phyloP scores from a whole-genome alignment of 805 yeast genomes.

The Teunomyces tritomae region DNA sequence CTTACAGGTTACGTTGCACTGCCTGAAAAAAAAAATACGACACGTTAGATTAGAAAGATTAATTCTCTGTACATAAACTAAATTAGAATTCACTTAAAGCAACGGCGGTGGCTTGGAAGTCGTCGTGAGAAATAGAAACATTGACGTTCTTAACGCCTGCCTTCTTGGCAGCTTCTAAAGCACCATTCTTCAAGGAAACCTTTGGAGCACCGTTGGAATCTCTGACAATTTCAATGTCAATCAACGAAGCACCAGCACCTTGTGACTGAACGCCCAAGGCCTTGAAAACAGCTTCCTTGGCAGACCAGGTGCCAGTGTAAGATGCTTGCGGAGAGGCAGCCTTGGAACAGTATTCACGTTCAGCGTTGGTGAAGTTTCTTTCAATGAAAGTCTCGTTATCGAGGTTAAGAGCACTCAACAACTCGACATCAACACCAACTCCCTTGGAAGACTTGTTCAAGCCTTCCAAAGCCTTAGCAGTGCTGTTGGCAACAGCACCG shows the following conservation, averaged over 20 bases:
- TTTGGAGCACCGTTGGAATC: slow-evolving; percentile 75
- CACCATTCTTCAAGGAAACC: slow-evolving; percentile 74
- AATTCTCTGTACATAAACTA: background rate
- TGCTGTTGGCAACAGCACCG: slow-evolving; percentile 48
- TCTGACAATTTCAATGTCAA: slow-evolving; percentile 84
- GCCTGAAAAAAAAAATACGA: background rate
- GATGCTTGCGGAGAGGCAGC: slow-evolving; percentile 85
- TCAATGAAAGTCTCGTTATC: slow-evolving; percentile 89
- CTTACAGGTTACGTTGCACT: background rate
- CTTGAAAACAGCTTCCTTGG: slow-evolving; percentile 98
- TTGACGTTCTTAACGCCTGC: slow-evolving; percentile 70
- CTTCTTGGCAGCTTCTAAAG: slow-evolving; percentile 66
- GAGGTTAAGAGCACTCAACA: slow-evolving; percentile 73
- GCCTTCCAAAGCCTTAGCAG: slow-evolving; percentile 59
- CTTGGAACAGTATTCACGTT: slow-evolving; percentile 70
- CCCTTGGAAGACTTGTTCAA: slow-evolving; percentile 61
- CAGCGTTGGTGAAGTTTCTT: slow-evolving; percentile 84
- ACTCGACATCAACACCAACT: slow-evolving; percentile 97
- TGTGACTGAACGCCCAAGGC: slow-evolving; percentile 82
- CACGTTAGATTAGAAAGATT: background rate
- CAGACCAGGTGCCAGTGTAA: slow-evolving; percentile 98
- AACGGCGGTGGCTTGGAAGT: slow-evolving; percentile 95
- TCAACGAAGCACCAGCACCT: slow-evolving; percentile 94
- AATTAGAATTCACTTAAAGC: slow-evolving; percentile 64
- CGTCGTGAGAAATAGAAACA: slow-evolving; percentile 95